Conservation (phyloP, 208 protist genomes). For the Kentomonas sorsogonicus region DNA sequence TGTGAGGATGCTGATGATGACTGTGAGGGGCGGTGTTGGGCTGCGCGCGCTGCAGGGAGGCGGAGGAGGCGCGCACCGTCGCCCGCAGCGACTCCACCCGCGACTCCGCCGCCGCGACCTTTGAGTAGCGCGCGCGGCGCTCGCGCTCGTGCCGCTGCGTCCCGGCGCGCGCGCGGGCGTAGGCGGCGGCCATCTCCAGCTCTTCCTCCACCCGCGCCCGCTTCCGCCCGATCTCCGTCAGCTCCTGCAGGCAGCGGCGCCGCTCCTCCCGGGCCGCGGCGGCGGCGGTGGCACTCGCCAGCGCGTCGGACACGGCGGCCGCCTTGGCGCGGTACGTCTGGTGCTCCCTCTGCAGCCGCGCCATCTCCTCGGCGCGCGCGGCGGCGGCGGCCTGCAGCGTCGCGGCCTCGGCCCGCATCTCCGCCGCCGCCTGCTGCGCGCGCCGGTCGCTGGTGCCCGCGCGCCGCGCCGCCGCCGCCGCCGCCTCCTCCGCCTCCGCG, state of each 20-base stretch:
- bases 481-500: constrained; percentile 50
- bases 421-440: constrained; percentile 50
- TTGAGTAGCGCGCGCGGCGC: constrained; percentile 56
- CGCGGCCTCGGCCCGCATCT: constrained; percentile 70
- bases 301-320: constrained; percentile 35
- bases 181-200: constrained; percentile 49
- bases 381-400: constrained; percentile 47
- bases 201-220: constrained; percentile 53
- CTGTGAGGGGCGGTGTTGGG: neutral
- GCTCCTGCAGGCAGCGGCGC: constrained; percentile 30
- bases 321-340: constrained; percentile 42
- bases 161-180: constrained; percentile 55
- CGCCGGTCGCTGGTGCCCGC: constrained; percentile 52
- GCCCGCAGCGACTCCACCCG: constrained; percentile 51
- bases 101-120: constrained; percentile 58
- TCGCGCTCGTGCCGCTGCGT: constrained; percentile 47
- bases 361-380: constrained; percentile 48
- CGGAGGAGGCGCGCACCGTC: constrained; percentile 17
- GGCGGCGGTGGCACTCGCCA: constrained; percentile 42
- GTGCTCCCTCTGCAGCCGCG: constrained; percentile 52
- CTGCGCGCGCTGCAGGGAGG: constrained; percentile 5
- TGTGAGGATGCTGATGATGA: neutral
- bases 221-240: constrained; percentile 40
- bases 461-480: constrained; percentile 40
- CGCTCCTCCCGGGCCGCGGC: too few relatives aligned